phyloP scores from a whole-genome alignment of 805 yeast genomes.

The Cyberlindnera xylosilytica region DNA sequence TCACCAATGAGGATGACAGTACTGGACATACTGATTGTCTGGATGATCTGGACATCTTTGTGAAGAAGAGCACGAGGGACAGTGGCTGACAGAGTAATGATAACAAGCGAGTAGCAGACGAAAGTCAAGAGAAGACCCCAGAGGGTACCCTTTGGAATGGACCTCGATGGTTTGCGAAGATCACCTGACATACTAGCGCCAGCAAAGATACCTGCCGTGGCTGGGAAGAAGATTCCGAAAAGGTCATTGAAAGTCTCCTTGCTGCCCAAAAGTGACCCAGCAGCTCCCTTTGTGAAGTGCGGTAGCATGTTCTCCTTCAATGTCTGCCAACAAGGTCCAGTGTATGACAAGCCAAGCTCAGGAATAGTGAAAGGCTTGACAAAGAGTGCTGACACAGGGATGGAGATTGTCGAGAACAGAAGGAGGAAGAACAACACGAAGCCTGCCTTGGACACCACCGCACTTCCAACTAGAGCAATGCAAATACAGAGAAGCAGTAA shows the following conservation, averaged over 20 bases:
- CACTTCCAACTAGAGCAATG: conserved; percentile 77
- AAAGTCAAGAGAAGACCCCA: conserved; percentile 81
- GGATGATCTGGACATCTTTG: conserved; percentile 80
- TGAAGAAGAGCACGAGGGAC: conserved; percentile 78
- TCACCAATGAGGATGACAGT: conserved; percentile 82
- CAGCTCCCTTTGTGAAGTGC: conserved; percentile 83
- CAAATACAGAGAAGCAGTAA: conserved; percentile 69
- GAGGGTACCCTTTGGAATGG: conserved; percentile 93
- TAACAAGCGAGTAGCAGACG: conserved; percentile 72
- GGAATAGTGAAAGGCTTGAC: conserved; percentile 59
- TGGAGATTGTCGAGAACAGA: conserved; percentile 68
- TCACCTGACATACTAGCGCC: conserved; percentile 99
- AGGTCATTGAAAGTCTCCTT: conserved; percentile 79
- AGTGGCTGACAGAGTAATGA: conserved; percentile 72
- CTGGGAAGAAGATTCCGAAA: conserved; percentile 96
- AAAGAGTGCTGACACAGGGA: conserved; percentile 74
- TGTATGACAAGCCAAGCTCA: conserved; percentile 48
- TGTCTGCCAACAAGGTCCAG: conserved; percentile 74
- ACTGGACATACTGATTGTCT: conserved; percentile 70
- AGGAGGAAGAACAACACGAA: conserved; percentile 65
- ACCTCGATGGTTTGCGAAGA: conserved; percentile 74
- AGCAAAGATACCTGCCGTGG: conserved; percentile 97
- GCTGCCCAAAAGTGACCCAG: conserved; percentile 65
- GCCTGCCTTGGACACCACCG: conserved; percentile 79
- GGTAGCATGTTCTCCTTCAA: conserved; percentile 69